phyloP scores from a whole-genome alignment of 78 protist species.

The Dictyostelium firmibasis region DNA sequence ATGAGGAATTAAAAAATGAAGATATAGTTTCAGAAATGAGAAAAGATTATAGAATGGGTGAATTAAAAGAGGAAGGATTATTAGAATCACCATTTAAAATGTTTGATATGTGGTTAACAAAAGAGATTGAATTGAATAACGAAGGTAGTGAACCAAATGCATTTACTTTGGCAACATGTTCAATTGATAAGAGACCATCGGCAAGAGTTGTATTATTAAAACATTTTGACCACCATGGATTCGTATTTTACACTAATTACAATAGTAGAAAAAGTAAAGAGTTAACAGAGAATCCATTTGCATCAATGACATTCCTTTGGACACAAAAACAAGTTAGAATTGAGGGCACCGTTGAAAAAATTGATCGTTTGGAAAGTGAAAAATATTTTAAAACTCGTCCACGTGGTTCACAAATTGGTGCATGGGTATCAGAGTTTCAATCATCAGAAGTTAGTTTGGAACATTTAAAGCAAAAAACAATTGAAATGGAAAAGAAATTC shows the following conservation, averaged over 20 bases:
- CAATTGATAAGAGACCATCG: conserved; percentile 62
- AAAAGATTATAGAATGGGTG: conserved; percentile 53
- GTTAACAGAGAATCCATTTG: conserved; percentile 62
- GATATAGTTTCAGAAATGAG: conserved; percentile 15
- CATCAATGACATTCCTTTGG: conserved; percentile 70
- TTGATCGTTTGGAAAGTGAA: conserved; percentile 24
- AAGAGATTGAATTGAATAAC: conserved; percentile 28
- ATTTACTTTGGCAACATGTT: conserved; percentile 23
- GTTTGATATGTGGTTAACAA: conserved; percentile 44
- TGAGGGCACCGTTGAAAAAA: conserved; percentile 45
- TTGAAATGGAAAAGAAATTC: neutral
- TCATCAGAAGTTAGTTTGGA: conserved; percentile 27
- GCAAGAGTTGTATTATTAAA: conserved; percentile 70
- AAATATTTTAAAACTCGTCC: conserved; percentile 67
- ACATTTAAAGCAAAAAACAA: neutral
- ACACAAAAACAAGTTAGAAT: conserved; percentile 71
- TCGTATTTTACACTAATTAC: conserved; percentile 76
- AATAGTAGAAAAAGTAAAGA: conserved; percentile 68
- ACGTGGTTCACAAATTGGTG: conserved; percentile 59
- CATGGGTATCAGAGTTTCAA: conserved; percentile 77
- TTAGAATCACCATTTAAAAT: conserved; percentile 38
- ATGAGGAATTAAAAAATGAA: neutral
- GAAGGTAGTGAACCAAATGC: conserved; percentile 54
- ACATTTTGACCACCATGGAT: conserved; percentile 69
- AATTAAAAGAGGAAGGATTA: conserved; percentile 12